Evolutionary conservation across 148 eudicot species (phyloP).

Genomic region (Dysphania ambrosioides): DNA sequence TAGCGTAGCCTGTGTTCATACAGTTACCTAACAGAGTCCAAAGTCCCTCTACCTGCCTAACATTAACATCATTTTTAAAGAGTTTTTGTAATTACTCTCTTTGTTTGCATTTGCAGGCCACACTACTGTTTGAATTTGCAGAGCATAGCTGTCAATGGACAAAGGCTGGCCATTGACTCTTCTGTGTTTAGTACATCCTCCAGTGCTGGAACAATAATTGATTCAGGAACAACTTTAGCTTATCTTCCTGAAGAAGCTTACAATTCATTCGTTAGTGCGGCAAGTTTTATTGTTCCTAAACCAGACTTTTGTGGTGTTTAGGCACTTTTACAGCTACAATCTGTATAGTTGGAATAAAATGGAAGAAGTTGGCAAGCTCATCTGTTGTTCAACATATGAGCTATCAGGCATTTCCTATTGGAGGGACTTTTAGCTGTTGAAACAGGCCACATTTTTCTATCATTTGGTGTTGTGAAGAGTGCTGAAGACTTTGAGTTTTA

Average conservation of each 20-base stretch:
- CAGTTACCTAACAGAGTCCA: too few relatives aligned
- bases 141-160: constrained; percentile 81
- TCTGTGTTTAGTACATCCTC: constrained; percentile 66
- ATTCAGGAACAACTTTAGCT: constrained; percentile 94
- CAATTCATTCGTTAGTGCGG: constrained; percentile 77
- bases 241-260: constrained; percentile 88
- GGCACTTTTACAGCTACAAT: not conserved
- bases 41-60: too few relatives aligned
- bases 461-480: not conserved
- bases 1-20: too few relatives aligned
- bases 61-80: too few relatives aligned
- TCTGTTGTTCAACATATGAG: not conserved
- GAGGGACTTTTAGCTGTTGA: not conserved
- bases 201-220: constrained; percentile 78
- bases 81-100: not conserved
- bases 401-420: too few relatives aligned
- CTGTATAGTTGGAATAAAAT: not conserved
- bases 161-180: constrained; percentile 55
- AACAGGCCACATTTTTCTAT: not conserved
- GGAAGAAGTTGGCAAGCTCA: not conserved
- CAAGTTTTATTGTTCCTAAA: constrained; percentile 34
- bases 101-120: constrained; percentile 56
- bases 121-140: constrained; percentile 80
- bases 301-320: not conserved
- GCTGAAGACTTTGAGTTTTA: not conserved